phyloP scores from a whole-genome alignment of 192 early-diverging fungal genomes.

The Rhizoclosmatium globosum region DNA sequence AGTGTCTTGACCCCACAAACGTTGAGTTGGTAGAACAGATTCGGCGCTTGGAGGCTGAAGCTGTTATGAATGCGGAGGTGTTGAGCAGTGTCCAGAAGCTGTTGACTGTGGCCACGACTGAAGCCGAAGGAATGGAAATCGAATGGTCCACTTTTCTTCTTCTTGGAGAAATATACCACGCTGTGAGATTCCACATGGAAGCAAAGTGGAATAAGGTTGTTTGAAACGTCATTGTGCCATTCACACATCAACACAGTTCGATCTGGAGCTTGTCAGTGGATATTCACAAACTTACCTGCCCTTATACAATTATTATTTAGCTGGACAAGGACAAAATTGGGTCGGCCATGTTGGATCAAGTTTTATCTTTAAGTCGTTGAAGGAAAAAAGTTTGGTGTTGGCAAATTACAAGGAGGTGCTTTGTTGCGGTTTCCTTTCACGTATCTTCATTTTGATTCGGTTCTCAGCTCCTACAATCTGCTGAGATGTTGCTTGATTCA shows the following conservation, averaged over 20 bases:
- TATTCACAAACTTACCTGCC: conserved; percentile 60
- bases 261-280: conserved; percentile 19
- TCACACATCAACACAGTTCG: conserved; percentile 20
- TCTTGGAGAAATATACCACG: too few species aligned
- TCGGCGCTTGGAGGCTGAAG: too few species aligned
- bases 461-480: conserved; percentile 75
- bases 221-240: background rate
- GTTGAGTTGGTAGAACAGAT: too few species aligned
- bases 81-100: too few species aligned
- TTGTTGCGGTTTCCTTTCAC: too few species aligned
- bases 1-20: too few species aligned
- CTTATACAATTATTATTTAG: conserved; percentile 84
- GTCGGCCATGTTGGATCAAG: conserved; percentile 71
- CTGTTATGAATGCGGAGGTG: too few species aligned
- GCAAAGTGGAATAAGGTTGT: too few species aligned
- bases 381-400: conserved; percentile 36
- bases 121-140: too few species aligned
- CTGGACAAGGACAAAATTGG: conserved; percentile 87
- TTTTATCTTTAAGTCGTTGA: conserved; percentile 77
- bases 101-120: too few species aligned
- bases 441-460: too few species aligned
- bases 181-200: conserved; percentile 91
- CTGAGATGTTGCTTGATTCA: conserved; percentile 90
- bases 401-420: conserved; percentile 20
- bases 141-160: too few species aligned